phyloP scores from a whole-genome alignment of 2,329 filamentous ascomycete genomes.

The Colletotrichum tamarilloi region DNA sequence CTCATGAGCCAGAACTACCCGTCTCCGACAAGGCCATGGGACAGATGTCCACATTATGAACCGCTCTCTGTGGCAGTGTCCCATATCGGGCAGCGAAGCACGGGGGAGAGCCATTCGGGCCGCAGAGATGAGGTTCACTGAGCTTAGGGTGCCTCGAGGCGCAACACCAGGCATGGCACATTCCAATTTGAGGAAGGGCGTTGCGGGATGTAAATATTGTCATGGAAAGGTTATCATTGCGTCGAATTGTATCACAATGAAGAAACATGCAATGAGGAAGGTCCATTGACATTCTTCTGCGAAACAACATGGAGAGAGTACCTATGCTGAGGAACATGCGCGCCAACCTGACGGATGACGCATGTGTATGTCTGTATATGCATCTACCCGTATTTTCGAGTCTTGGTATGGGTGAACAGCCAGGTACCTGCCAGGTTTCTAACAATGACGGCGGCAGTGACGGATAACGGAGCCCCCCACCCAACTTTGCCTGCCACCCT shows the following conservation, averaged over 20 bases:
- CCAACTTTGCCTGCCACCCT: background rate
- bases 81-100: background rate
- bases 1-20: background rate
- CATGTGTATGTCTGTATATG: background rate
- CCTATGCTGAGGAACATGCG: background rate
- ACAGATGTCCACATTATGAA: background rate
- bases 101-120: background rate
- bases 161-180: too few species aligned
- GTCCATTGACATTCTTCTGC: background rate
- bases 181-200: too few species aligned
- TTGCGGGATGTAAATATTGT: too few species aligned
- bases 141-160: background rate
- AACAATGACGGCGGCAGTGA: background rate
- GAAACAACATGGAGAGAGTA: background rate
- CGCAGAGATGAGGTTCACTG: background rate
- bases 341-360: background rate
- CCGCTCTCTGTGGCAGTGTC: background rate
- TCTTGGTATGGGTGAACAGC: background rate
- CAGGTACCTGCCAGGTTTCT: background rate
- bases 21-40: background rate
- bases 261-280: too few species aligned
- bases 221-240: too few species aligned
- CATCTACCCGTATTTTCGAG: background rate
- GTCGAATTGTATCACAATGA: too few species aligned
- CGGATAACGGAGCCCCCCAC: background rate